Evolutionary conservation across 2,329 filamentous ascomycete genomes (phyloP).

Genomic region (Trichoderma koningiopsis): DNA sequence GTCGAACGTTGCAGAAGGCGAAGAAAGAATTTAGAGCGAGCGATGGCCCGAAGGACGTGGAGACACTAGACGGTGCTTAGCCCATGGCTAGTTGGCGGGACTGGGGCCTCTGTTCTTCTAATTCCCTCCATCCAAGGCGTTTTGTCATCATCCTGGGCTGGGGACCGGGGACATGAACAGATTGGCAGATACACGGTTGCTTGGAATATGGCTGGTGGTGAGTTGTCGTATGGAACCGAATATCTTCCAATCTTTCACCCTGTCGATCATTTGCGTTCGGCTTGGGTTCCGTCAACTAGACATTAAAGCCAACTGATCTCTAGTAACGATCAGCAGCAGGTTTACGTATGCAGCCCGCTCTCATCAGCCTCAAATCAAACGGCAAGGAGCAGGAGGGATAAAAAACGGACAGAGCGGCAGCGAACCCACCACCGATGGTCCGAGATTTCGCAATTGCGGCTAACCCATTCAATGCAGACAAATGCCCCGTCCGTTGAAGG

Average conservation of each 20-base stretch:
- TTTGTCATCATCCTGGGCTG: not conserved
- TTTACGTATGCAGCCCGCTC: not conserved
- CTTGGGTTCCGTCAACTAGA: not conserved
- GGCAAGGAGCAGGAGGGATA: no score
- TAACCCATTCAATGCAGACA: constrained; percentile 6
- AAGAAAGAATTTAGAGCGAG: not conserved
- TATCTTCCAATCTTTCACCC: not conserved
- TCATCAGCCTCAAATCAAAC: not conserved
- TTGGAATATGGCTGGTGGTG: not conserved
- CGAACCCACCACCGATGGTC: constrained; percentile 27
- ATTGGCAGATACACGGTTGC: not conserved
- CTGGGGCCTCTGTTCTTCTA: not conserved
- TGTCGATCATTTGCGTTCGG: not conserved
- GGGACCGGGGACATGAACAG: not conserved
- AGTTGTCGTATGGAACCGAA: not conserved
- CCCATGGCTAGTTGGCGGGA: constrained; percentile 6
- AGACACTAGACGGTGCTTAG: constrained; percentile 6
- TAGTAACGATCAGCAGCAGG: not conserved
- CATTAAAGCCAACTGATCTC: not conserved
- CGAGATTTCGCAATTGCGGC: constrained; percentile 28
- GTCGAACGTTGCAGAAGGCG: not conserved
- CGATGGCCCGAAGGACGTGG: constrained; percentile 20
- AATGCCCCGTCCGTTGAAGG: not conserved
- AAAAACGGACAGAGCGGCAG: not conserved
- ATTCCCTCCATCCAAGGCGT: not conserved